Evolutionary conservation across 129 eudicot genomes (phyloP).

Genomic region (Apium graveolens): DNA sequence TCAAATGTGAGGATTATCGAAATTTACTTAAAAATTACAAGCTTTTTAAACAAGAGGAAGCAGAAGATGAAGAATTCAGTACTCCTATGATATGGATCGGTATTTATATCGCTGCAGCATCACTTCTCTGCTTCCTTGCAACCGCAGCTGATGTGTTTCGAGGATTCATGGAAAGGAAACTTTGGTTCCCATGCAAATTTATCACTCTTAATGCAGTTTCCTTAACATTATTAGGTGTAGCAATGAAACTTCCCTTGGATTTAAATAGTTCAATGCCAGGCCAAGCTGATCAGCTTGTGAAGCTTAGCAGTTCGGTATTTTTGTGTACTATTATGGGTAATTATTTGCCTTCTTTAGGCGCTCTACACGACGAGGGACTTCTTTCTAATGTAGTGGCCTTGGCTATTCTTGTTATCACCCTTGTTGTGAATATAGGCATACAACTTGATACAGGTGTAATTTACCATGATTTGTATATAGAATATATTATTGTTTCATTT

Average conservation of each 20-base stretch:
- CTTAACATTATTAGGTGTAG: slow-evolving; percentile 18
- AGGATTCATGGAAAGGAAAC: slow-evolving; percentile 14
- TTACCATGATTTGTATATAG: background rate
- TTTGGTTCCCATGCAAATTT: slow-evolving; percentile 30
- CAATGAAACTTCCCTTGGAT: slow-evolving; percentile 25
- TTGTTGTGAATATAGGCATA: slow-evolving; percentile 23
- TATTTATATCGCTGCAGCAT: slow-evolving; percentile 14
- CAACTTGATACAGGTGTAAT: slow-evolving; percentile 22
- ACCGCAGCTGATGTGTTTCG: slow-evolving; percentile 13
- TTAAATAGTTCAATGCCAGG: slow-evolving; percentile 20
- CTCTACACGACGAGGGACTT: slow-evolving; percentile 19
- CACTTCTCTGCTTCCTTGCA: slow-evolving; percentile 14
- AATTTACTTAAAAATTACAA: slow-evolving; percentile 1
- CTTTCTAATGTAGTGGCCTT: slow-evolving; percentile 23
- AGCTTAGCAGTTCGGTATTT: slow-evolving; percentile 20
- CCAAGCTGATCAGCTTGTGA: slow-evolving; percentile 16
- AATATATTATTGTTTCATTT: slow-evolving; percentile 10
- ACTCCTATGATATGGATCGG: slow-evolving; percentile 18
- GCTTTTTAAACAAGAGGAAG: background rate
- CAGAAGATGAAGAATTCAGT: slow-evolving; percentile 1
- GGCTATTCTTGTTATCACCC: slow-evolving; percentile 24
- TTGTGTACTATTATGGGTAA: slow-evolving; percentile 24
- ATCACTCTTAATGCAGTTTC: slow-evolving; percentile 23
- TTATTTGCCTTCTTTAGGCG: slow-evolving; percentile 27
- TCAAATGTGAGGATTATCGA: background rate